A percentile compares a stretch with the other conserved stretches of the same genome.
Conservation (phyloP, 495 filamentous ascomycete genomes). For the Penicillium lagena region DNA sequence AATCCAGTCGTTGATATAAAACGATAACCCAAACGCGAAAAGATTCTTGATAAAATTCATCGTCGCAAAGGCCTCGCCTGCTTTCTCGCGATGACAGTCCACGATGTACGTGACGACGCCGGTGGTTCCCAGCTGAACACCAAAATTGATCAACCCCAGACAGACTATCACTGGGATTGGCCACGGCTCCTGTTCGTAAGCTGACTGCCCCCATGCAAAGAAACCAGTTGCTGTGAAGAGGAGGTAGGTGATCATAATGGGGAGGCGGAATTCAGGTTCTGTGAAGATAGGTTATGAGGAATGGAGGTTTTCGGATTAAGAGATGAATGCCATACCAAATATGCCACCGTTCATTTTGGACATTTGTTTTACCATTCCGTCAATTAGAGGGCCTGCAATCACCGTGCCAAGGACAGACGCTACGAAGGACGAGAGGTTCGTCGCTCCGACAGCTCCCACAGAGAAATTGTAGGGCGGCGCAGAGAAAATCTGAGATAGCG, state of each 20-base stretch:
- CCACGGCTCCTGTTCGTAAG: constrained; percentile 20
- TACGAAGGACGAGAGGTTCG: constrained; percentile 35
- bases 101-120: constrained; percentile 34
- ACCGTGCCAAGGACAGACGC: constrained; percentile 31
- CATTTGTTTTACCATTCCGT: constrained; percentile 28
- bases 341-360: constrained; percentile 21
- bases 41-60: constrained; percentile 39
- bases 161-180: constrained; percentile 36
- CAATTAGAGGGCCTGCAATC: constrained; percentile 32
- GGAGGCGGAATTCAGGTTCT: constrained; percentile 43
- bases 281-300: constrained; percentile 17
- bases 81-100: constrained; percentile 36
- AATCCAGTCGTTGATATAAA: constrained; percentile 35
- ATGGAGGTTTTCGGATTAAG: constrained; percentile 1
- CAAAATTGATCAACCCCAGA: constrained; percentile 38
- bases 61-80: constrained; percentile 33
- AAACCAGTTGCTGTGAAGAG: constrained; percentile 36
- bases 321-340: constrained; percentile 11
- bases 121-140: constrained; percentile 33
- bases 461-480: constrained; percentile 41
- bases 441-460: constrained; percentile 33
- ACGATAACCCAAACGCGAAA: constrained; percentile 30
- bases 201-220: constrained; percentile 37
- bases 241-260: constrained; percentile 33
- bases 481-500: constrained; percentile 40